Evolutionary conservation across 2,329 filamentous ascomycete genomes (phyloP).

Genomic region (Macrophomina phaseolina): DNA sequence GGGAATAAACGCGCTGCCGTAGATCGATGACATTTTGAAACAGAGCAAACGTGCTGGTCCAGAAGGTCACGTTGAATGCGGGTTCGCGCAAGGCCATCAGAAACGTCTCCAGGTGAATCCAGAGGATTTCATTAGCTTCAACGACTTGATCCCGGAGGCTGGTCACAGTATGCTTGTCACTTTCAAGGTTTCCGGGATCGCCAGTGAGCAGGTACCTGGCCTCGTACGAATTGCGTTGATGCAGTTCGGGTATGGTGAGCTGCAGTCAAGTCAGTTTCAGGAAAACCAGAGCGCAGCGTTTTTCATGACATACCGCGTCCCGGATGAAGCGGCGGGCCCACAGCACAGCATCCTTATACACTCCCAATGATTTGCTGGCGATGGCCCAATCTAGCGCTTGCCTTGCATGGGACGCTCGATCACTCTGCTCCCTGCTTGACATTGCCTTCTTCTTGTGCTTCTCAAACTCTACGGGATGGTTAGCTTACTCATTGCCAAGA

Average conservation of each 20-base stretch:
- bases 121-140: constrained; percentile 39
- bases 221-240: not conserved
- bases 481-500: not conserved
- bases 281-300: not conserved
- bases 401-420: not conserved
- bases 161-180: not conserved
- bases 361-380: constrained; percentile 40
- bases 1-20: not conserved
- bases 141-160: constrained; percentile 33
- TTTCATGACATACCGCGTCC: constrained; percentile 35
- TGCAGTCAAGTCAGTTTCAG: not conserved
- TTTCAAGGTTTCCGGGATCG: not conserved
- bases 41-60: not conserved
- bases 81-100: constrained; percentile 41
- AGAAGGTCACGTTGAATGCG: constrained; percentile 33
- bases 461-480: not conserved
- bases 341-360: constrained; percentile 39
- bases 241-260: not conserved
- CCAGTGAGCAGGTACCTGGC: not conserved
- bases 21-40: not conserved
- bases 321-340: constrained; percentile 47
- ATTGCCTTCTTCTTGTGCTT: not conserved
- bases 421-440: not conserved
- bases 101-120: constrained; percentile 38
- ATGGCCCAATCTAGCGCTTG: constrained; percentile 33